phyloP scores from a whole-genome alignment of 805 yeast genomes.

The Isabelozyma rhagii region DNA sequence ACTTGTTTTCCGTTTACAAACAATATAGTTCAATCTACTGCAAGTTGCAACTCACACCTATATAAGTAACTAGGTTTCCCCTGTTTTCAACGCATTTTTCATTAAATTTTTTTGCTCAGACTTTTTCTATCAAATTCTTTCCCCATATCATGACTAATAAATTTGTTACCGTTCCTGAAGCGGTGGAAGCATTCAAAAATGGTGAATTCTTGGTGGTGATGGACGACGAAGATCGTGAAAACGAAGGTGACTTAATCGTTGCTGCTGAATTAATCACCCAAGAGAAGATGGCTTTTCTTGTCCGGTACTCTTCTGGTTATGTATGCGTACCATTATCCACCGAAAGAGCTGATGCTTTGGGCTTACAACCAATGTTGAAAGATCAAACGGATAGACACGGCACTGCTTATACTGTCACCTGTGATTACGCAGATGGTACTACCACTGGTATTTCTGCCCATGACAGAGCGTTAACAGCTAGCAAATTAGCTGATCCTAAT shows the following conservation, averaged over 20 bases:
- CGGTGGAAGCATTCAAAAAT: conserved; percentile 64
- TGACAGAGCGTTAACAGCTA: conserved; percentile 85
- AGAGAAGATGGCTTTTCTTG: conserved; percentile 90
- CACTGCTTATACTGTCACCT: conserved; percentile 94
- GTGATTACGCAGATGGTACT: conserved; percentile 82
- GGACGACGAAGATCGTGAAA: conserved; percentile 95
- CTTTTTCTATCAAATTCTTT: neutral
- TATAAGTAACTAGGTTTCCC: neutral
- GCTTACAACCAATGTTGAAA: conserved; percentile 74
- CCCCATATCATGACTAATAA: conserved; percentile 4
- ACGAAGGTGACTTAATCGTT: conserved; percentile 93
- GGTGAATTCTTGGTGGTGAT: conserved; percentile 91
- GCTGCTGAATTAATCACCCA: conserved; percentile 84
- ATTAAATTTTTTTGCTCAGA: neutral
- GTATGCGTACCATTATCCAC: conserved; percentile 87
- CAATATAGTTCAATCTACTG: neutral
- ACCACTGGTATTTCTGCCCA: conserved; percentile 96
- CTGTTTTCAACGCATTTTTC: neutral
- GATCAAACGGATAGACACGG: conserved; percentile 79
- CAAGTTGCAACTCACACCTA: neutral
- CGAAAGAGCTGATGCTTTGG: conserved; percentile 73
- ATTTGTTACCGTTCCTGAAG: conserved; percentile 63
- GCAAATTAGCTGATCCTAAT: conserved; percentile 59
- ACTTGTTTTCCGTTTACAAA: neutral
- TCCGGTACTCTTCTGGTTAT: conserved; percentile 83